Evolutionary conservation across 257 asterid genomes (phyloP), one percentile per base, ranked within the genome.

Genomic region (Henckelia pumila): DNA sequence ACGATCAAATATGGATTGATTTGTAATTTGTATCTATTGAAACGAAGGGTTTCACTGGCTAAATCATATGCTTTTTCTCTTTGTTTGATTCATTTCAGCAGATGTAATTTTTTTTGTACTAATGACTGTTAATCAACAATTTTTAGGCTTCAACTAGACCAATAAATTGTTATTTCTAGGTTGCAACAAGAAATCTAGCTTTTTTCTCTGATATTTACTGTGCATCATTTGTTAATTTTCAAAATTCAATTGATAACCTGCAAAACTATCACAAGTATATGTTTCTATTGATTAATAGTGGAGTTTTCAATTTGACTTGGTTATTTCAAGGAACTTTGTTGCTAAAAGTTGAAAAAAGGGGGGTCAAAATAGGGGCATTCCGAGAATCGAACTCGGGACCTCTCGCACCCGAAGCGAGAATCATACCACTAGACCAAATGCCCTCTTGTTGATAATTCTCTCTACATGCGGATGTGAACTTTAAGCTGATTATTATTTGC

Each of bases 381-480:
- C 86, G 80, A 84, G 88, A 81, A 85, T 92, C 74, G 79, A 88
- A 79, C 88, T 82, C 72, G 76, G 83, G 88, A 82, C 95, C 96
- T 80, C 88, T 78, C 88, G 86, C 89, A 75, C 93, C 91, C 86
- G 29, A 78, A 91, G 90, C 82, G 81, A 83, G 95, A 89, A 86
- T 87, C 90, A 82, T 89, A 81, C 86, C 89, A 82, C 91, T 83
- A 86, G 91, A 83, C 93, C 97, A 81, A 85, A 85, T 85, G 85
- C 89, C 88, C 96, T 4, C 7, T 5, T 40, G 68, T 23, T n/a
- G 33, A 14, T 28, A 17, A 23, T 60, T 35, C 11, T 35, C 14
- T 28, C 23, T 35, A 35, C 44, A 58, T 58, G 63, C 3, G 25
- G 25, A 28, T 61, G 26, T 30, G 33, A 26, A 16, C 3, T 56